Base-by-base conservation (phyloP, 2,329 filamentous ascomycete genomes). In the Pseudocercospora musae region DNA sequence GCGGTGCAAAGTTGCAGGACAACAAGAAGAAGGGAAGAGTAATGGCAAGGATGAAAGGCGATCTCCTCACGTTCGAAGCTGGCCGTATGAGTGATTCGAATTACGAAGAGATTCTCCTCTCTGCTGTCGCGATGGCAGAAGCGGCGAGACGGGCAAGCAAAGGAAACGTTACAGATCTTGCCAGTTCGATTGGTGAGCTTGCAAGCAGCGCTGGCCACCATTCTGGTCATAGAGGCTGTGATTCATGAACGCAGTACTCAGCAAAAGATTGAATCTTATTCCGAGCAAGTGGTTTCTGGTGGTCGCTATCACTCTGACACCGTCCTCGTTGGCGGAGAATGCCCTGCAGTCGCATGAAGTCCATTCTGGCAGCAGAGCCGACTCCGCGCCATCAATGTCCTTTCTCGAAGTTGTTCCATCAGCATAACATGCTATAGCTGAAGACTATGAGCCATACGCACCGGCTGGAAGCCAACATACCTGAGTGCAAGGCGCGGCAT, bases 111-210 rank as follows among this genome's bases (percentile, higher is more conserved):
- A 60, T 71, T 3, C 10, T 70, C 25, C 29, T 71, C 7, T 59
- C 53, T 59, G 69, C 68, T 5, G 60, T 71, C 10, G 70, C 70
- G 10, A 62, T 71, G 62, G 65, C 63, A 8, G 70, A 71, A 59
- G 62, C 66, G 25, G 66, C 65, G 23, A 62, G 66, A 33, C 46
- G 67, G 37, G 55, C 57, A 40, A 64, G 62, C 56, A 66, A 52
- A 57, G 59, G 58, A 10, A 62, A 66, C 48, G 52, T 68, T 4
- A 60, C 49, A 4, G 66, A 68, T 50, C 48, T 68, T 31, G 64
- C 53, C 1, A 49, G 54, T 42, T 63, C 25, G 15, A 62, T 66
- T 54, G 66, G 48, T 61, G 71, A 59, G n/a, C 64, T 66, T 48
- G 49, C 60, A 15, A 58, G 57, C 21, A 40, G 37, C 37, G 37